phyloP scores from a whole-genome alignment of 2,329 filamentous ascomycete genomes.

The Shiraia sp. region DNA sequence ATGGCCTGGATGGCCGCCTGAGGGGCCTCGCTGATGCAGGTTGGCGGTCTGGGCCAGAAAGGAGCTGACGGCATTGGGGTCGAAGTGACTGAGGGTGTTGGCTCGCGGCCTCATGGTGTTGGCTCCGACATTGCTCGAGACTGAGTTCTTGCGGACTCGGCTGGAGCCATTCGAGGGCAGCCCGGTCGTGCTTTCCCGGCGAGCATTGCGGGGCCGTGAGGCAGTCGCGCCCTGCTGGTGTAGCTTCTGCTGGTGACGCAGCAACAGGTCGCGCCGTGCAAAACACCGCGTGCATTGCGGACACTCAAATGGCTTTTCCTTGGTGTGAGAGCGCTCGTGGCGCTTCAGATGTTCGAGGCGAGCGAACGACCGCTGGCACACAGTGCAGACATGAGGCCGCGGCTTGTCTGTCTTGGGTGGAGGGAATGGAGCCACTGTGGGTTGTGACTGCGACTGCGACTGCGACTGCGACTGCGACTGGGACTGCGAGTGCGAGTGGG shows the following conservation, averaged over 20 bases:
- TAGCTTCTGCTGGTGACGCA: conserved; percentile 97
- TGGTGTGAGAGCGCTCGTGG: conserved; percentile 96
- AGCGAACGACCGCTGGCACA: conserved; percentile 90
- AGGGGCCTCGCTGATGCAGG: conserved; percentile 56
- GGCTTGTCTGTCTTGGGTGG: conserved; percentile 97
- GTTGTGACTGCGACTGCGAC: conserved; percentile 15
- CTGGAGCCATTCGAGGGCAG: conserved; percentile 69
- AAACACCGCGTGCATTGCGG: conserved; percentile 94
- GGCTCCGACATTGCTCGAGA: conserved; percentile 64
- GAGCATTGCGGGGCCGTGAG: conserved; percentile 77
- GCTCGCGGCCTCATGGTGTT: conserved; percentile 80
- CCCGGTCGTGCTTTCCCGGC: conserved; percentile 83
- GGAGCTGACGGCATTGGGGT: conserved; percentile 70
- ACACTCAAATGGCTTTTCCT: conserved; percentile 98
- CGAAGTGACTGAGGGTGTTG: conserved; percentile 95
- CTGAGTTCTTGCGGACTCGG: conserved; percentile 89
- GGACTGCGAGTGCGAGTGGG: too few relatives aligned
- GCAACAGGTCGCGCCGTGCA: conserved; percentile 84
- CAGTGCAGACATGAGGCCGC: conserved; percentile 88
- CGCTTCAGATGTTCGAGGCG: conserved; percentile 95
- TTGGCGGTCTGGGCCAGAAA: conserved; percentile 62
- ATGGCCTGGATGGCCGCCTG: conserved; percentile 58
- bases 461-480: too few relatives aligned
- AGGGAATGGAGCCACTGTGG: conserved; percentile 59
- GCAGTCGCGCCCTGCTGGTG: conserved; percentile 91